A percentile compares a stretch with the other conserved stretches of the same genome.
These are phyloP conservation scores for Zizania palustris DNA, from an alignment of 202 grass and related monocot genomes.

Conservation along the genomic window DNA sequence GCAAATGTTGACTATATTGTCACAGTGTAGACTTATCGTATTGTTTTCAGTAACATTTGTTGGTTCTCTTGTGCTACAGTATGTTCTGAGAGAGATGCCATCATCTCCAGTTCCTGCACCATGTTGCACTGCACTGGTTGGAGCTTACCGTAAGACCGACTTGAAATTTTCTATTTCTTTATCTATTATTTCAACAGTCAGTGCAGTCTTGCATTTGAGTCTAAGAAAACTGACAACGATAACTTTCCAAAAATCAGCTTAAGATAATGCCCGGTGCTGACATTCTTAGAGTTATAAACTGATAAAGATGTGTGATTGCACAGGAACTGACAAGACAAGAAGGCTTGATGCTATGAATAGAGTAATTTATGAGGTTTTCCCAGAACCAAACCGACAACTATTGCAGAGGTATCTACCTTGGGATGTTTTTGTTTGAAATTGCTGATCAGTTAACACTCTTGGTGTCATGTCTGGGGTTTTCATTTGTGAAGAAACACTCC, in stretches of 20 bases:
- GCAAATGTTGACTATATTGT: conserved; percentile 30
- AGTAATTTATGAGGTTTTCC: conserved; percentile 93
- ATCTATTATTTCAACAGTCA: conserved; percentile 26
- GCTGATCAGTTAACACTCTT: background rate
- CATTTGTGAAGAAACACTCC: conserved; percentile 22
- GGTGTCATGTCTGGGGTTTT: conserved; percentile 25
- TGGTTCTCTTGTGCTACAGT: conserved; percentile 57
- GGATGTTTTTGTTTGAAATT: conserved; percentile 34
- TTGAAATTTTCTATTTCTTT: conserved; percentile 40
- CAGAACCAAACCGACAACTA: conserved; percentile 81
- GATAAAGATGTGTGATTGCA: conserved; percentile 48
- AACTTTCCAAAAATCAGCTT: conserved; percentile 28
- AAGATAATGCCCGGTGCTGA: conserved; percentile 31
- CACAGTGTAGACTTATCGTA: conserved; percentile 14
- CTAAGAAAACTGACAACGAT: conserved; percentile 31
- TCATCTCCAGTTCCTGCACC: conserved; percentile 78
- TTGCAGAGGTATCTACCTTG: conserved; percentile 72
- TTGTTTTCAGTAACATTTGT: conserved; percentile 36
- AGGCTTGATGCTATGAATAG: conserved; percentile 75
- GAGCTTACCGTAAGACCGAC: conserved; percentile 78
- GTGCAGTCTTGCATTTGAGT: conserved; percentile 18
- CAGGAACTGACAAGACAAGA: conserved; percentile 71
- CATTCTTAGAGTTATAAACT: conserved; percentile 35
- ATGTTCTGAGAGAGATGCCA: conserved; percentile 91
- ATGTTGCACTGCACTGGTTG: conserved; percentile 85